Percentiles rank a stretch among this genome's conserved stretches.
phyloP scores from a whole-genome alignment of 495 filamentous ascomycete genomes.

The Pseudotulostoma volvatum region DNA sequence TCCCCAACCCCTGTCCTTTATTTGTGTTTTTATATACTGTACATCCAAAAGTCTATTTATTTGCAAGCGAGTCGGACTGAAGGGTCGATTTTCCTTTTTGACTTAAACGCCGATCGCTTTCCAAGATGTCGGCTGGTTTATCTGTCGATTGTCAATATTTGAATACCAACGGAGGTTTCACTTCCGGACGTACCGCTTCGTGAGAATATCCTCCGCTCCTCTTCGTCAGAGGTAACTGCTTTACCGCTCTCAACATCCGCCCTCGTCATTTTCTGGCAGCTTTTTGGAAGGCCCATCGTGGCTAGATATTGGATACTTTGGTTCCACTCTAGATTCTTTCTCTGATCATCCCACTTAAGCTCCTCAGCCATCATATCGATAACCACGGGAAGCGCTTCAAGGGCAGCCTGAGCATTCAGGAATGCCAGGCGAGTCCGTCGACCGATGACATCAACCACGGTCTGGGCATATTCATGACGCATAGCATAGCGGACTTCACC shows the following conservation, averaged over 20 bases:
- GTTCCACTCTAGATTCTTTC: constrained; percentile 75
- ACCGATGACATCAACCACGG: constrained; percentile 79
- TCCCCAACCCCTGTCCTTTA: too few species aligned
- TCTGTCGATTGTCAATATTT: constrained; percentile 26
- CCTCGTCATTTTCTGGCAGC: constrained; percentile 51
- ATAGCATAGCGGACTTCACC: constrained; percentile 88
- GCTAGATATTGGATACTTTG: constrained; percentile 62
- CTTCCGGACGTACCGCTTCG: constrained; percentile 40
- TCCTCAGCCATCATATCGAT: constrained; percentile 92
- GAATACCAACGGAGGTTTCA: neutral
- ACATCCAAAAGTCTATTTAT: constrained; percentile 9
- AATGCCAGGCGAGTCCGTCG: constrained; percentile 80
- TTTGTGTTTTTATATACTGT: neutral
- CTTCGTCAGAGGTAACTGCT: constrained; percentile 49
- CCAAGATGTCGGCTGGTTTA: constrained; percentile 39
- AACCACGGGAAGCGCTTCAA: constrained; percentile 73
- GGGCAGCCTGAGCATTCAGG: constrained; percentile 84
- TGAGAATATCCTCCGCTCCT: constrained; percentile 59
- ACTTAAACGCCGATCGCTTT: constrained; percentile 20
- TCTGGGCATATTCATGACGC: constrained; percentile 85
- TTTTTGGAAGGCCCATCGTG: constrained; percentile 75
- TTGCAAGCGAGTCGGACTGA: neutral
- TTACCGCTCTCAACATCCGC: constrained; percentile 66
- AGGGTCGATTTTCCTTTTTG: neutral
- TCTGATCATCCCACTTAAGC: constrained; percentile 58